Evolutionary conservation across 495 filamentous ascomycete genomes (phyloP).

Genomic region (Penicillium robsamsonii): DNA sequence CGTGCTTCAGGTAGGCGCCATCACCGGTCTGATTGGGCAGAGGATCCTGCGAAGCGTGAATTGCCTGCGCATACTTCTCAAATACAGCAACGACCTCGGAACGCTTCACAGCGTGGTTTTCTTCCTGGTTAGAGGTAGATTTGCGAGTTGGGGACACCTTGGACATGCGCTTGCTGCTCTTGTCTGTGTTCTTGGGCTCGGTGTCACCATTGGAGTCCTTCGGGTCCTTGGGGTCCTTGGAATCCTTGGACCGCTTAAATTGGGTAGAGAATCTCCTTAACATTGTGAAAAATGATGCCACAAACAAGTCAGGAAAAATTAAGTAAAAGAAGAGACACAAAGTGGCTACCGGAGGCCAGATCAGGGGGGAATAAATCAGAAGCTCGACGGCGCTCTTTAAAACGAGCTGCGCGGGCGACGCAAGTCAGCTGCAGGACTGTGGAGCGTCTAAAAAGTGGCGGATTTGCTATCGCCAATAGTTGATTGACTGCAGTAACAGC

Average conservation of each 20-base stretch:
- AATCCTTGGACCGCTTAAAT: slow-evolving; percentile 42
- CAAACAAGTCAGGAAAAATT: slow-evolving; percentile 15
- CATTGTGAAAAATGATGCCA: slow-evolving; percentile 32
- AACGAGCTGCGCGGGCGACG: slow-evolving; percentile 26
- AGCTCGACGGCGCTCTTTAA: slow-evolving; percentile 22
- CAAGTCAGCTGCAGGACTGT: slow-evolving; percentile 32
- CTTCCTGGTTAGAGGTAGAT: slow-evolving; percentile 32
- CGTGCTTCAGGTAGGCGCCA: slow-evolving; percentile 53
- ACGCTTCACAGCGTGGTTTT: slow-evolving; percentile 37
- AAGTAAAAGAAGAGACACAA: slow-evolving; percentile 11
- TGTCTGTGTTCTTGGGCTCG: slow-evolving; percentile 38
- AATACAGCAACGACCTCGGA: slow-evolving; percentile 52
- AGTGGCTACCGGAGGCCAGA: slow-evolving; percentile 18
- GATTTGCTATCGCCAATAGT: slow-evolving; percentile 36
- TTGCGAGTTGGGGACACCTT: slow-evolving; percentile 34
- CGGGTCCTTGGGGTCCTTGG: slow-evolving; percentile 42
- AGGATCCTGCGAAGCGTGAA: slow-evolving; percentile 63
- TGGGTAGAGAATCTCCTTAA: slow-evolving; percentile 53
- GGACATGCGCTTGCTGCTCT: slow-evolving; percentile 41
- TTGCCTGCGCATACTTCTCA: slow-evolving; percentile 59
- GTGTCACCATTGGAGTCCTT: slow-evolving; percentile 42
- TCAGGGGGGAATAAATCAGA: slow-evolving; percentile 10
- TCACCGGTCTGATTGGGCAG: slow-evolving; percentile 65
- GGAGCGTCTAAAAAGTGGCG: slow-evolving; percentile 25
- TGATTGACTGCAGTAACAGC: slow-evolving; percentile 24